Base-by-base conservation (phyloP, 2,329 filamentous ascomycete species). In the Fusarium sulawesiense region DNA sequence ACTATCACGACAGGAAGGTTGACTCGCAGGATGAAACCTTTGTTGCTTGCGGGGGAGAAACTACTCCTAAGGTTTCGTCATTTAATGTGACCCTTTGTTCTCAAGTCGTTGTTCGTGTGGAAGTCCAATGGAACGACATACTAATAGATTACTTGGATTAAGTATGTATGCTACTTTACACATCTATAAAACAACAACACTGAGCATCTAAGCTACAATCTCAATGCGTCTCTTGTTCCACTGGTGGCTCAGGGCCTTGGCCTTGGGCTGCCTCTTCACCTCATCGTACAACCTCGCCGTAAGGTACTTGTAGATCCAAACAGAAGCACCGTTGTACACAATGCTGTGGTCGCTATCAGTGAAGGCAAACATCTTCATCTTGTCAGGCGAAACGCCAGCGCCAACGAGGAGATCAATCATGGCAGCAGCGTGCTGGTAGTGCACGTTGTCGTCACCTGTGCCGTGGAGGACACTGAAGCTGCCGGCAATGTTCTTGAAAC, bases 361-460 rank as follows among this genome's bases (percentile, higher is more conserved):
- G 65, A 91, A 92, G 21, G 85, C 87, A 62, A 89, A 85, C 79
- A 88, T 86, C 74, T 88, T 83, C 82, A 92, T 83, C 81, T 90
- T 88, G 60, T 85, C 81, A 0, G 89, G 87, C 1, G 85, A 83
- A 1, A 92, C 87, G 0, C 86, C 86, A 1, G 79, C 84, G 1
- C 85, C 84, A 32, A 92, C 87, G 0, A 92, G 78, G 23, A 89
- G 76, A 71, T 92, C 89, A 0, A 89, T 79, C 34, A 92, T 77
- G 1, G 86, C 88, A 0, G 89, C 89, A 0, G 86, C 74, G 66
- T 92, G 88, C 78, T 92, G 89, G 75, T 90, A 92, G 74, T 92
- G 90, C 16, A 92, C 90, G 54, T 92, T 92, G 71, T 92, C 90
- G 67, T 92, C 90, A 1, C 89, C 89, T 0, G 88, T 87, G 0